Conservation (phyloP, 148 eudicot genomes). For the Camellia sinensis region DNA sequence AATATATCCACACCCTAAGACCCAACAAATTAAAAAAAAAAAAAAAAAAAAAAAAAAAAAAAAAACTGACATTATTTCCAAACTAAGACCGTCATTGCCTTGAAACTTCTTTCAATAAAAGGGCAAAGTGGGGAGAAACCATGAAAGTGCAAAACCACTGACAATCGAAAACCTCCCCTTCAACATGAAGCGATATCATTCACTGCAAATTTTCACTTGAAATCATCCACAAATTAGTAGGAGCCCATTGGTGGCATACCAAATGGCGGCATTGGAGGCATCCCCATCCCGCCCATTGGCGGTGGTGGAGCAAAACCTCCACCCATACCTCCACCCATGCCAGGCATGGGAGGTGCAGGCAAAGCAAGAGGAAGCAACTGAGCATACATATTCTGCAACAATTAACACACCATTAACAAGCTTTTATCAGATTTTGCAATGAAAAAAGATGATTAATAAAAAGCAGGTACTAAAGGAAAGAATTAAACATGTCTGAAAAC, state of each 20-base stretch:
- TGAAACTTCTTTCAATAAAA: background rate
- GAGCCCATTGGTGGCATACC: constrained; percentile 99
- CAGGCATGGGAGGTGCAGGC: constrained; percentile 92
- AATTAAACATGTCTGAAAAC: background rate
- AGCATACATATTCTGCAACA: constrained; percentile 87
- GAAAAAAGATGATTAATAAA: background rate
- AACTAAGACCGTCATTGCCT: background rate
- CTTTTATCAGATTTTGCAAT: background rate
- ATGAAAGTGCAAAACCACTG: background rate
- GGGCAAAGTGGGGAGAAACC: background rate
- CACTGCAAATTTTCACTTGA: background rate
- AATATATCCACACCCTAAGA: constrained; percentile 28
- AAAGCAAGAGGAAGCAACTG: constrained; percentile 94
- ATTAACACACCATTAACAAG: constrained; percentile 6
- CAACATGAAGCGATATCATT: background rate
- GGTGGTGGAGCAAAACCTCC: constrained; percentile 66
- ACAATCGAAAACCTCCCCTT: background rate
- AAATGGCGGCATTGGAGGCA: constrained; percentile 96
- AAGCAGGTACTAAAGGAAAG: background rate
- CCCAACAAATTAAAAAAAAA: too few relatives aligned
- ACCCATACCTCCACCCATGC: constrained; percentile 68
- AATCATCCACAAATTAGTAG: constrained; percentile 31
- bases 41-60: background rate
- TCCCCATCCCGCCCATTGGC: constrained; percentile 47
- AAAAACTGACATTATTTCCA: background rate